These are phyloP conservation scores for Trypanosoma congolense DNA, from an alignment of 208 protist species.

Conservation along the genomic window DNA sequence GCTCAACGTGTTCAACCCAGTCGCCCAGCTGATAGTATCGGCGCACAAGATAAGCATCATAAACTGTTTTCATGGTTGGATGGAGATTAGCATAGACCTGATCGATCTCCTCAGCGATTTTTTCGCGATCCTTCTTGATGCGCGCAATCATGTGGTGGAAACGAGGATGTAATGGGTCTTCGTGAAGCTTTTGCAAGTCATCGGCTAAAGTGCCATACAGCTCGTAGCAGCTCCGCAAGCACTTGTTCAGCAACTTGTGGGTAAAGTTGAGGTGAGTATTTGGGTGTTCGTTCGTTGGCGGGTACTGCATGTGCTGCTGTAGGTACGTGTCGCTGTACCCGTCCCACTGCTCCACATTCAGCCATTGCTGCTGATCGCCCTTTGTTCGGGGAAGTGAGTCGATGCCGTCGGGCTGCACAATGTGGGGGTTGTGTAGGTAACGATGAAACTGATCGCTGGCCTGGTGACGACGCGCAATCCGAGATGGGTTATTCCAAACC, in stretches of 20 bases:
- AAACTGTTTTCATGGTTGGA: slow-evolving; percentile 81
- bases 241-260: slow-evolving; percentile 57
- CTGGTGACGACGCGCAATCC: slow-evolving; percentile 34
- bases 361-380: slow-evolving; percentile 80
- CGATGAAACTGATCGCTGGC: slow-evolving; percentile 81
- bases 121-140: slow-evolving; percentile 54
- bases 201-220: slow-evolving; percentile 75
- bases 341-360: slow-evolving; percentile 86
- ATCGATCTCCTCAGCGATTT: slow-evolving; percentile 66
- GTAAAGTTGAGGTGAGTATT: slow-evolving; percentile 52
- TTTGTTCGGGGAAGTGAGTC: slow-evolving; percentile 71
- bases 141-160: slow-evolving; percentile 64
- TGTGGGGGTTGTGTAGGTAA: slow-evolving; percentile 77
- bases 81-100: slow-evolving; percentile 65
- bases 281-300: slow-evolving; percentile 63
- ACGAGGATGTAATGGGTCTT: slow-evolving; percentile 71
- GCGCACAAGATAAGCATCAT: slow-evolving; percentile 79
- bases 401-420: slow-evolving; percentile 79
- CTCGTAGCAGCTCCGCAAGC: slow-evolving; percentile 58
- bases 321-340: slow-evolving; percentile 85
- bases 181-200: slow-evolving; percentile 69
- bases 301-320: slow-evolving; percentile 78
- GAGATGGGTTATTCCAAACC: slow-evolving; percentile 5
- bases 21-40: slow-evolving; percentile 80
- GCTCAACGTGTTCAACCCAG: slow-evolving; percentile 73